phyloP scores from a whole-genome alignment of 2,329 filamentous ascomycete genomes.

The Nothopassalora personata region DNA sequence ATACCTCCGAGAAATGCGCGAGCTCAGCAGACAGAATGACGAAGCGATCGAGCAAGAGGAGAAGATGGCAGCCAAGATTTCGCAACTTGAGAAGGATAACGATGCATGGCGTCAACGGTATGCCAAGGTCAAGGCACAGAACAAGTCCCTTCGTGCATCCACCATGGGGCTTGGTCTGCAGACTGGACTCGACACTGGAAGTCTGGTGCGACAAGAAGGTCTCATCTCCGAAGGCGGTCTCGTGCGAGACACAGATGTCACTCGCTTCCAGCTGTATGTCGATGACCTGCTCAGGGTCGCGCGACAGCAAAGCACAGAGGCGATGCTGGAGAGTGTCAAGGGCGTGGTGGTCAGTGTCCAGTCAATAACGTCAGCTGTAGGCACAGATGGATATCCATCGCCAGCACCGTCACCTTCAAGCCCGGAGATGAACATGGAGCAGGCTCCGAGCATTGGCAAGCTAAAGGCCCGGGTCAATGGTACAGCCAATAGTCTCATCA shows the following conservation, averaged over 20 bases:
- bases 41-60: conserved; percentile 77
- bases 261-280: conserved; percentile 89
- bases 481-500: conserved; percentile 93
- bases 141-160: conserved; percentile 73
- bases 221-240: conserved; percentile 60
- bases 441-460: conserved; percentile 37
- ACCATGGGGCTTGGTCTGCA: conserved; percentile 67
- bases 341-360: conserved; percentile 75
- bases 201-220: conserved; percentile 59
- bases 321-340: conserved; percentile 81
- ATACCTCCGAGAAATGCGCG: conserved; percentile 84
- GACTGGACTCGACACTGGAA: conserved; percentile 54
- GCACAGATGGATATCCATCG: conserved; percentile 30
- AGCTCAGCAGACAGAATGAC: conserved; percentile 73
- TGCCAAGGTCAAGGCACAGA: conserved; percentile 78
- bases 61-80: conserved; percentile 66
- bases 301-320: conserved; percentile 65
- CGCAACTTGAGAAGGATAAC: conserved; percentile 73
- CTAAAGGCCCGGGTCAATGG: conserved; percentile 80
- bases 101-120: conserved; percentile 89
- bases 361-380: conserved; percentile 74
- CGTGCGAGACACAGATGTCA: conserved; percentile 87
- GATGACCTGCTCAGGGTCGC: conserved; percentile 81
- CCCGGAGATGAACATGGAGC: conserved; percentile 14
- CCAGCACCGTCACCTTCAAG: conserved; percentile 27